Base-by-base conservation (phyloP, 805 yeast genomes). In the Ogataea allantospora region DNA sequence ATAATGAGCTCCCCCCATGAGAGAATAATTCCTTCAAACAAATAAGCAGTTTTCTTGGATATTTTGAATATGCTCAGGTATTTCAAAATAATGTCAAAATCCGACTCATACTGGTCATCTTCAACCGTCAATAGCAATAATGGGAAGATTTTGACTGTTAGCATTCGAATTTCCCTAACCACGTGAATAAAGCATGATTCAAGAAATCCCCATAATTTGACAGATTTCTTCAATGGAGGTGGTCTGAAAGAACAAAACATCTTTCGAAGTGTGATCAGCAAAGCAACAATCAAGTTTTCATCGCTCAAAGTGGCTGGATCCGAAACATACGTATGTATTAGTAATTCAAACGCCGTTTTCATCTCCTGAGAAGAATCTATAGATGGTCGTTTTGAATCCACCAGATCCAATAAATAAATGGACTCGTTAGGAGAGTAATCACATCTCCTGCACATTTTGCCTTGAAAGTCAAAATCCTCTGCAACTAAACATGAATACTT, bases 1-100 rank as follows among this genome's bases (percentile, higher is more conserved):
- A 75, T 62, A 0, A 85, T 80, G 23, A 87, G 53, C 35, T 79
- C 84, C 1, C 81, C 77, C 76, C 89, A 77, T 0, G 83, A 70
- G 46, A 68, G 66, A 1, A 78, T 66, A 0, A 77, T 68, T 0
- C 83, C 73, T 54, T 83, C 89, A 7, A 76, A 79, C 34, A 79
- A 51, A 41, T 74, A 67, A 2, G 50, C 32, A 8, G 48, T 46
- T 7, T 47, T 47, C 3, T 60, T 57, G 11, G 55, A 51, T n/a
- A 70, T 65, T 5, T 64, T 62, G 28, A 76, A 66, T 1, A 63
- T 51, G 25, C 74, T 69, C 0, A 80, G 46, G 27, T 63, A 55
- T 10, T 60, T 54, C 29, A 77, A 60, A 6, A 83, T 65, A 0
- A 53, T 32, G 14, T 71, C 68, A 30, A 81, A 74, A 47, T 73